Percentiles rank a stretch among this genome's conserved stretches.
Conservation (phyloP, 192 early-diverging fungal species). For the Podila verticillata region DNA sequence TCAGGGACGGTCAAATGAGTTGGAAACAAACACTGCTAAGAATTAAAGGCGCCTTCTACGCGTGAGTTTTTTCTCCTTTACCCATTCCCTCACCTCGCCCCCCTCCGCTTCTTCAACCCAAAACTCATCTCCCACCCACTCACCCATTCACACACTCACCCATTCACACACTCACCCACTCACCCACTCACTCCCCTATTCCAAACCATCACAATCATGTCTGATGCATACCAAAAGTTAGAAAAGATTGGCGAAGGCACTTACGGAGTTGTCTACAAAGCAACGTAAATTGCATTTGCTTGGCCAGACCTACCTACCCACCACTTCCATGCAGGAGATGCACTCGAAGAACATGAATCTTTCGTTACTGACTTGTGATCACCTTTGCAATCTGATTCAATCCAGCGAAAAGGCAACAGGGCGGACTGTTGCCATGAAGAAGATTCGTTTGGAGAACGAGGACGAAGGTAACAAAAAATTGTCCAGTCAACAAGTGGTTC, state of each 20-base stretch:
- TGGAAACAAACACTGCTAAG: background rate
- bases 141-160: background rate
- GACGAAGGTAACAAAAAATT: conserved; percentile 68
- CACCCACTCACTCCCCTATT: background rate
- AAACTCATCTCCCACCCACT: background rate
- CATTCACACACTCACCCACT: background rate
- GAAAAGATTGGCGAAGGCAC: conserved; percentile 88
- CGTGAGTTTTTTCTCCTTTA: background rate
- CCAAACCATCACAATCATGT: background rate
- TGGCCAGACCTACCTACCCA: background rate
- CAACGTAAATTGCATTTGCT: conserved; percentile 31
- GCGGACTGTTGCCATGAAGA: conserved; percentile 74
- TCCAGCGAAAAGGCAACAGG: conserved; percentile 59
- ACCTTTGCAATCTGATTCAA: background rate
- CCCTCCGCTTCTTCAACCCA: background rate
- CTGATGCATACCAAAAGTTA: conserved; percentile 72
- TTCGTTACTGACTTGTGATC: background rate
- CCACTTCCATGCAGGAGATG: background rate
- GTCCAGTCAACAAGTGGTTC: conserved; percentile 63
- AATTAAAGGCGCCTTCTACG: background rate
- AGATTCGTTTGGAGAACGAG: conserved; percentile 73
- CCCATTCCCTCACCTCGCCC: background rate
- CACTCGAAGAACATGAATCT: too few species aligned
- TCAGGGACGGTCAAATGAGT: too few species aligned
- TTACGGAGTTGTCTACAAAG: conserved; percentile 85